Evolutionary conservation across 1,284 basidiomycete species (phyloP), one percentile per base, ranked within the genome.

Genomic region (Cryptococcus sp.): DNA sequence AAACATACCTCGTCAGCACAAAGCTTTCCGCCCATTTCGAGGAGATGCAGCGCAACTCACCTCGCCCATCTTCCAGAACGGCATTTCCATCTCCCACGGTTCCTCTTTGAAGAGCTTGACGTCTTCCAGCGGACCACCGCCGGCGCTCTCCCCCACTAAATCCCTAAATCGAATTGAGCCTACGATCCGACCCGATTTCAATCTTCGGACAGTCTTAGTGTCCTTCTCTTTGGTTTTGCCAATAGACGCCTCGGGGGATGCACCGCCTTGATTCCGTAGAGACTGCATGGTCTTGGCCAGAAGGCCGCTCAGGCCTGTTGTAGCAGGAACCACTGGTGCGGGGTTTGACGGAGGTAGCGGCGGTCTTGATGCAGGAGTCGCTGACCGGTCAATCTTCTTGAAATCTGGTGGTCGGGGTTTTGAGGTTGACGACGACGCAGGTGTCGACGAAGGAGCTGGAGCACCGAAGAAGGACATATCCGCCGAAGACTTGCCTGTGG

Each of bases 391-490:
- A 6, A 54, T 43, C 52, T 71, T 71, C 52, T 66, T 71, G 58
- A 72, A 56, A 22, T 56, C 57, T 1, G 68, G 65, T 17, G 70
- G 43, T 20, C 62, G 64, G 6, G 63, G 20, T 54, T 65, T 66
- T 7, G 66, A 61, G 50, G 68, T 71, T n/a, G 56, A 11, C 30
- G 30, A 35, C 4, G 30, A 35, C 4, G 30, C 30, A 35, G 30
- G 8, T 3, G 54, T 40, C 1, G 56, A 25, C 5, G 54, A 42
- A 4, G 61, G 38, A 3, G 61, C 56, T 8, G 66, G 49, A 10
- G 51, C 39, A n/a, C 59, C 60, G 46, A 74, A 74, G 61, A 72
- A 74, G 5, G 72, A 74, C 67, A 70, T 71, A 56, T 71, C 68
- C 3, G 65, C 52, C 20, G 51, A 17, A 11, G 50, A 22, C 22